Conservation (phyloP, 2,329 filamentous ascomycete species). For the Aspergillus neotritici region DNA sequence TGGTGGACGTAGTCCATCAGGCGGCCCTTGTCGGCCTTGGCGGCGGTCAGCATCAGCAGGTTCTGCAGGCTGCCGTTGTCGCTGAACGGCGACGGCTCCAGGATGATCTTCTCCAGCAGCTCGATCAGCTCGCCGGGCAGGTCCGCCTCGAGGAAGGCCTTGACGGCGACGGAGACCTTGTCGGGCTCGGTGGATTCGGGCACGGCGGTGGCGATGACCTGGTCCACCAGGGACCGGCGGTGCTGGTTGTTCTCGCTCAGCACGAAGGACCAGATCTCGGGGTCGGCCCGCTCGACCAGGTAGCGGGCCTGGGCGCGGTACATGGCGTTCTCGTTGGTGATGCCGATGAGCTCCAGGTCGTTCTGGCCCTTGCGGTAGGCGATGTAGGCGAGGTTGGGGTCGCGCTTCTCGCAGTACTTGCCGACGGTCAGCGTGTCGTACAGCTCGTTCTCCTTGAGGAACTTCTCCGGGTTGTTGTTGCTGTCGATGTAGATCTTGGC, state of each 20-base stretch:
- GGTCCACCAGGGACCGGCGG: constrained; percentile 86
- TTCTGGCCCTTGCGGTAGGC: constrained; percentile 96
- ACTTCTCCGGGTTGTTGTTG: constrained; percentile 97
- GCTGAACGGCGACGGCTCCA: constrained; percentile 98
- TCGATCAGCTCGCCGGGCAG: constrained; percentile 93
- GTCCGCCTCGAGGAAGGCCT: constrained; percentile 85
- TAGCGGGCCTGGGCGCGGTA: constrained; percentile 97
- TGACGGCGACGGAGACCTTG: constrained; percentile 90
- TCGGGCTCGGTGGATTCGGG: constrained; percentile 87
- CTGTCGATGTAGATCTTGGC: constrained; percentile 99
- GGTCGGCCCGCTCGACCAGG: constrained; percentile 80
- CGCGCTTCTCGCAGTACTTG: constrained; percentile 98
- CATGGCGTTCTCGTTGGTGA: constrained; percentile 99
- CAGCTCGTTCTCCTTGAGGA: constrained; percentile 93
- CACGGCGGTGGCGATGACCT: constrained; percentile 92
- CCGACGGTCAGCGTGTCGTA: constrained; percentile 90
- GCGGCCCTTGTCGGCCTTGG: constrained; percentile 90
- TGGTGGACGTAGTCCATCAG: constrained; percentile 96
- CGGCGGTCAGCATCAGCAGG: constrained; percentile 89
- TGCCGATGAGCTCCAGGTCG: constrained; percentile 91
- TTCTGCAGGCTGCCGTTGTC: constrained; percentile 97
- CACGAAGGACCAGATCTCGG: constrained; percentile 90
- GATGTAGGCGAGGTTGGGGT: constrained; percentile 91
- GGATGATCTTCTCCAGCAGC: constrained; percentile 95
- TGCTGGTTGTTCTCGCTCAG: constrained; percentile 94